These are phyloP conservation scores for Paecilomyces variotii DNA, from an alignment of 2,329 filamentous ascomycete genomes.

Conservation along the genomic window DNA sequence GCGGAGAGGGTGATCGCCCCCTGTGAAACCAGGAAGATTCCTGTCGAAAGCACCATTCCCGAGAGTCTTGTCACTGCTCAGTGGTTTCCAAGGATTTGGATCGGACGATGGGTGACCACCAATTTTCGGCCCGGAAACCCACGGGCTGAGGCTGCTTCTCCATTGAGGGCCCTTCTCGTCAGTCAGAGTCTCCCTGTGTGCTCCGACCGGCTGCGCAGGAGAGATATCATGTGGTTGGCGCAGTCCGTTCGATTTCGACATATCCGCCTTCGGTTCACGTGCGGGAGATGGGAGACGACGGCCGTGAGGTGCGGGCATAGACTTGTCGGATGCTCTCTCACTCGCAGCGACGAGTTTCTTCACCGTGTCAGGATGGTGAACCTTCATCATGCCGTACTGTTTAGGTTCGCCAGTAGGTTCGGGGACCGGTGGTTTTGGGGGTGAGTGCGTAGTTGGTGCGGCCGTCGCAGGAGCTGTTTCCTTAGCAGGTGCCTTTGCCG, in stretches of 20 bases:
- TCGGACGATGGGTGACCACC: slow-evolving; percentile 23
- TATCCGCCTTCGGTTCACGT: slow-evolving; percentile 20
- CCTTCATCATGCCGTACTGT: slow-evolving; percentile 56
- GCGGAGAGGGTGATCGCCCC: slow-evolving; percentile 36
- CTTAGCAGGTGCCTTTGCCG: slow-evolving; percentile 11
- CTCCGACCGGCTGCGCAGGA: slow-evolving; percentile 12
- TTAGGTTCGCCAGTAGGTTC: slow-evolving; percentile 50
- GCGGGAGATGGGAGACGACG: slow-evolving; percentile 24
- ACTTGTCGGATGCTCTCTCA: slow-evolving; percentile 28
- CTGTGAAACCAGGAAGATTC: slow-evolving; percentile 41
- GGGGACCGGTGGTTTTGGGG: slow-evolving; percentile 52
- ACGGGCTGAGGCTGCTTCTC: slow-evolving; percentile 31
- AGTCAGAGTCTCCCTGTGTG: slow-evolving; percentile 15
- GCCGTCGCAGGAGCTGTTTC: slow-evolving; percentile 12
- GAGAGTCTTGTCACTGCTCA: slow-evolving; percentile 48
- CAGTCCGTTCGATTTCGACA: slow-evolving; percentile 21
- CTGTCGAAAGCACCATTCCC: slow-evolving; percentile 58
- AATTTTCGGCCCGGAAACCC: slow-evolving; percentile 29
- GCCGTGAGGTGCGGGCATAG: slow-evolving; percentile 12
- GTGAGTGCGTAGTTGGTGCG: slow-evolving; percentile 38
- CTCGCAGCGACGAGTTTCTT: slow-evolving; percentile 34
- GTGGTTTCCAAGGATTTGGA: slow-evolving; percentile 52
- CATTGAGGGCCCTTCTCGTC: slow-evolving; percentile 30
- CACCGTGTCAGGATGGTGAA: slow-evolving; percentile 49
- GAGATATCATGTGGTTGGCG: slow-evolving; percentile 14